Percentiles rank a stretch among this genome's conserved stretches.
Conservation (phyloP, 2,329 filamentous ascomycete genomes). For the Xylariaceae sp. region DNA sequence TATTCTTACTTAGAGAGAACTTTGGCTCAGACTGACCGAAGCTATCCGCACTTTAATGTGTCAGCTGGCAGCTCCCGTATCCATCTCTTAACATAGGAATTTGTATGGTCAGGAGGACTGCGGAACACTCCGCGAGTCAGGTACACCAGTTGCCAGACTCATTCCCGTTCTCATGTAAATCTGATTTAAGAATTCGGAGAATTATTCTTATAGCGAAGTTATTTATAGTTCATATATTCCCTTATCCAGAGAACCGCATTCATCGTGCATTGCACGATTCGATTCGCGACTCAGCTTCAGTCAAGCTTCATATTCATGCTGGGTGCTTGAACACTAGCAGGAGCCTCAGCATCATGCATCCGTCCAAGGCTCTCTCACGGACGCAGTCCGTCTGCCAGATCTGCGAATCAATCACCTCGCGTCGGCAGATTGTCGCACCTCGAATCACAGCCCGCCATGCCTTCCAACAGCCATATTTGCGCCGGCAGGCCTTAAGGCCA, state of each 20-base stretch:
- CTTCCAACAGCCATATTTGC: constrained; percentile 16
- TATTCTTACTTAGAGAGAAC: no score
- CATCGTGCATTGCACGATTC: neutral
- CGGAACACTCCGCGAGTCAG: neutral
- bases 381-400: constrained; percentile 27
- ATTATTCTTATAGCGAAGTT: neutral
- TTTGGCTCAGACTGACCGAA: neutral
- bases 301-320: neutral
- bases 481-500: constrained; percentile 1
- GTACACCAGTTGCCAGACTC: neutral
- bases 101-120: neutral
- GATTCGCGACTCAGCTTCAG: neutral
- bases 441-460: constrained; percentile 31
- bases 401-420: constrained; percentile 30
- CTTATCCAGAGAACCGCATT: neutral
- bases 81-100: neutral
- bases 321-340: neutral
- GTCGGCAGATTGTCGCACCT: constrained; percentile 17
- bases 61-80: neutral
- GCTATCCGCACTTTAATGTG: neutral
- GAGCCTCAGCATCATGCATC: constrained; percentile 22
- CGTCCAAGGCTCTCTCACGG: constrained; percentile 21
- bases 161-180: neutral
- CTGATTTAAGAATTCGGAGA: neutral
- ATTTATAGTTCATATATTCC: neutral